Evolutionary conservation across 2,329 filamentous ascomycete genomes (phyloP), one percentile per base, ranked within the genome.

Genomic region (Fusarium devonianum): DNA sequence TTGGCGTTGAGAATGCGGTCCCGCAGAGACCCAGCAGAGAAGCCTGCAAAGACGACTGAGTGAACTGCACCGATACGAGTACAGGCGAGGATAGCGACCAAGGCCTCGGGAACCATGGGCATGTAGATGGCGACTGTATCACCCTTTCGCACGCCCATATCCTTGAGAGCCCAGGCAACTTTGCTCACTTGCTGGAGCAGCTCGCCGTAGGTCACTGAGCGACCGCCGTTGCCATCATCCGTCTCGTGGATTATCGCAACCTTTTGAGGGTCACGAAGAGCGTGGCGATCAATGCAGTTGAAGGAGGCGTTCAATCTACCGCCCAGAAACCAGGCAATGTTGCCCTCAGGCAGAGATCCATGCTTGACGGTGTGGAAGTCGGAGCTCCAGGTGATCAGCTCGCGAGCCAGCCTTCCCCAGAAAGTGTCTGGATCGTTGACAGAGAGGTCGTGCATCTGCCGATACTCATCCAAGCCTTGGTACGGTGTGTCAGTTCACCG

Each of bases 231-330:
- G 17, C 85, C 84, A 73, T 97, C 92, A 67, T 97, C 93, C 51
- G 90, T 91, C 77, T 97, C 92, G 77, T 96, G 97, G 75, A 96
- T 94, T 73, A 97, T 93, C 66, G 92, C 93, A 18, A 92, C 84
- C 77, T 87, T 90, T 76, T 96, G 78, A 14, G 93, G 93, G 74
- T 95, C 84, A 73, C 91, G 91, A 74, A 93, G 81, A 3, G 92
- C 93, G 73, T 96, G 92, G 45, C 92, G 88, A 68, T 97, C 92
- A 52, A 97, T 87, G 67, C 91, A 95, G 79, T 97, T 97, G 82
- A 90, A 97, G 17, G 89, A 92, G 45, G 92, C 93, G 67, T 97
- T 97, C 66, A 97, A 78, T 65, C 86, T 83, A 61, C 92, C 92
- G 74, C 96, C 92, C 44, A 92, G 74, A 69, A 97, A 97, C 93